A percentile compares a stretch with the other conserved stretches of the same genome.
Evolutionary conservation across 2,329 filamentous ascomycete genomes (phyloP).

Genomic region (Hypoxylon sp.): DNA sequence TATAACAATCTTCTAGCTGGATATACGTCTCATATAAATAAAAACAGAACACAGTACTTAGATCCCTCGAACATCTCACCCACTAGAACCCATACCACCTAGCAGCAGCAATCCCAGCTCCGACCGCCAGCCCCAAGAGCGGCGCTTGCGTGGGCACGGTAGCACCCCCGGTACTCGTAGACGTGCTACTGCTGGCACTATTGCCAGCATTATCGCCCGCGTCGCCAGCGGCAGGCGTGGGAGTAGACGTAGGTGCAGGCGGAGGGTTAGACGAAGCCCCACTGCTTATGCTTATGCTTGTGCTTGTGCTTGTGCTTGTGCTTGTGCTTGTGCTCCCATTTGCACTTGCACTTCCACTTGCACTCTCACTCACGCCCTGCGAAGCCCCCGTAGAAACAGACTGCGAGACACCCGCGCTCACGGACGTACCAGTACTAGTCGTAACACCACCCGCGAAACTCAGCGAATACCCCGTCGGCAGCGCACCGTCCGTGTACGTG

Average conservation of each 20-base stretch:
- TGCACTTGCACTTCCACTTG: background rate
- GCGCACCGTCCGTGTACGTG: no score
- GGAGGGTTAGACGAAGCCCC: background rate
- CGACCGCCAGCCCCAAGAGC: constrained; percentile 5
- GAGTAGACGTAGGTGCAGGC: background rate
- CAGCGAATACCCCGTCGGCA: background rate
- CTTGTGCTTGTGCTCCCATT: background rate
- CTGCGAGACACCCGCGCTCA: background rate
- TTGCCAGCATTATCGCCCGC: background rate
- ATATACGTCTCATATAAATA: background rate
- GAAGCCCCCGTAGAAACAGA: background rate
- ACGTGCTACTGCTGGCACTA: background rate
- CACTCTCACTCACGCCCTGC: background rate
- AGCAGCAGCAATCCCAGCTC: background rate
- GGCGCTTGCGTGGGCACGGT: background rate
- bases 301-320: no score
- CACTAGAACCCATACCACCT: constrained; percentile 12
- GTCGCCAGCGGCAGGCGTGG: background rate
- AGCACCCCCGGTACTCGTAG: constrained; percentile 8
- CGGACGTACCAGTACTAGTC: background rate
- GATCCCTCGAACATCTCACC: background rate
- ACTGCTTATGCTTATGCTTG: background rate
- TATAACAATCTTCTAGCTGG: background rate
- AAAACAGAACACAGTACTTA: background rate
- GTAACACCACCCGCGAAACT: background rate